Conservation (phyloP, 164 flowering plant species). For the Liquidambar formosana region DNA sequence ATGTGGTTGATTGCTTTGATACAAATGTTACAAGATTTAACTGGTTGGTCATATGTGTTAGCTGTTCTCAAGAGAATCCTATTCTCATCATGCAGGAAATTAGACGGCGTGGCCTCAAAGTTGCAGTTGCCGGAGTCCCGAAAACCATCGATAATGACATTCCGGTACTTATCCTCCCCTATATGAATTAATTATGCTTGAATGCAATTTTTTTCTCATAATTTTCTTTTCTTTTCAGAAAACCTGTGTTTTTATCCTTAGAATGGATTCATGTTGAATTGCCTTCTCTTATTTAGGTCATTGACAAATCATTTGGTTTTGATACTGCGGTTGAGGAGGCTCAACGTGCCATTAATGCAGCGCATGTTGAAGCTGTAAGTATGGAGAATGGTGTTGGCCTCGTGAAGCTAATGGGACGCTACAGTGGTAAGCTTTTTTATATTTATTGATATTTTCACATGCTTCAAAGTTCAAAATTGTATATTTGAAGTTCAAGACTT, state of each 20-base stretch:
- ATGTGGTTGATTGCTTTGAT: too few relatives aligned
- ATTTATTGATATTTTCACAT: background rate
- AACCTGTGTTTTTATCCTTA: too few relatives aligned
- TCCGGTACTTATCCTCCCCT: constrained; percentile 43
- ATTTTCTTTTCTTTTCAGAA: background rate
- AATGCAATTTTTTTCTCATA: background rate
- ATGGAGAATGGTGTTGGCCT: constrained; percentile 82
- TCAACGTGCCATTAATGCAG: constrained; percentile 91
- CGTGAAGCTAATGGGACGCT: constrained; percentile 88
- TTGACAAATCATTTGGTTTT: constrained; percentile 92
- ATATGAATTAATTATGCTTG: background rate
- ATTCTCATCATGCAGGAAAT: constrained; percentile 50
- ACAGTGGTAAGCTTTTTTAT: constrained; percentile 56
- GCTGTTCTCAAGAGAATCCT: background rate
- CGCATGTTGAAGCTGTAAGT: constrained; percentile 90
- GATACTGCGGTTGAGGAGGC: constrained; percentile 97
- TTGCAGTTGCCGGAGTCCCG: constrained; percentile 77
- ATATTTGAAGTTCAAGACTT: background rate
- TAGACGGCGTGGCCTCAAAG: constrained; percentile 66
- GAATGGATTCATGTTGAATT: background rate
- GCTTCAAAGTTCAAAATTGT: constrained; percentile 1
- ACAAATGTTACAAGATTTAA: too few relatives aligned
- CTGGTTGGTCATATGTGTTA: background rate
- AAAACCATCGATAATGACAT: constrained; percentile 91
- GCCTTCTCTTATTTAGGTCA: constrained; percentile 52